Base-by-base conservation (phyloP, 2,329 filamentous ascomycete species). In the Alternaria novae-zelandiae region DNA sequence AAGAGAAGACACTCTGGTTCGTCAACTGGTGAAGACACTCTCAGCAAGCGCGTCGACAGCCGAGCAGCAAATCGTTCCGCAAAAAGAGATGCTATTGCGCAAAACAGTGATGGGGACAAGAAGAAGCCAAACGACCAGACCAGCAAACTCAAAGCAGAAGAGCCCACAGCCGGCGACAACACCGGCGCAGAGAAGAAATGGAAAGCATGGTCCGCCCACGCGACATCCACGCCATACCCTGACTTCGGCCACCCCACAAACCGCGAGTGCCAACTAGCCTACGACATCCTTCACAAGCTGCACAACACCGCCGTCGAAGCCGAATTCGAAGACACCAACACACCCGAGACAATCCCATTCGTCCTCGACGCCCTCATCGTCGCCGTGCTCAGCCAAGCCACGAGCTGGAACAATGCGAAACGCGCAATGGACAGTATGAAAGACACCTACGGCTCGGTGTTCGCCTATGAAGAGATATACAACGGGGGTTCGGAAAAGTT, bases 161-260 rank as follows among this genome's bases (percentile, higher is more conserved):
- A 28, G 12, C 7, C 26, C 11, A 21, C 5, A 6, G 3, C 12
- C 5, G 11, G 2, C 28, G 28, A 13, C 28, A 15, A 36, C 9
- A 28, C 12, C 4, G 49, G 20, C 12, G 49, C 49, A 6, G 49
- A 58, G 0, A 63, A 60, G 25, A 63, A 63, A 32, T 63, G 61
- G 61, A 57, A 60, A 15, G n/a, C 57, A 2, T 63, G 57, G 56
- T 63, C 61, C 51, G 57, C 50, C 43, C 51, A 63, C 36, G 61
- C 61, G 17, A 50, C 44, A 17, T 51, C 61, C 15, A 60, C 61
- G 6, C 61, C 61, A 8, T 63, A 51, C 30, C 56, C 56, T 5
- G 20, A 63, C n/a, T 63, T 63, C 41, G 45, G 46, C 4, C 56
- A 56, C 26, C 57, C 61, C 5, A 57, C 61, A 8, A 45, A 28